A percentile compares a stretch with the other conserved stretches of the same genome.
These are phyloP conservation scores for Penicillium sp. DNA, from an alignment of 2,329 filamentous ascomycete species.

Conservation along the genomic window DNA sequence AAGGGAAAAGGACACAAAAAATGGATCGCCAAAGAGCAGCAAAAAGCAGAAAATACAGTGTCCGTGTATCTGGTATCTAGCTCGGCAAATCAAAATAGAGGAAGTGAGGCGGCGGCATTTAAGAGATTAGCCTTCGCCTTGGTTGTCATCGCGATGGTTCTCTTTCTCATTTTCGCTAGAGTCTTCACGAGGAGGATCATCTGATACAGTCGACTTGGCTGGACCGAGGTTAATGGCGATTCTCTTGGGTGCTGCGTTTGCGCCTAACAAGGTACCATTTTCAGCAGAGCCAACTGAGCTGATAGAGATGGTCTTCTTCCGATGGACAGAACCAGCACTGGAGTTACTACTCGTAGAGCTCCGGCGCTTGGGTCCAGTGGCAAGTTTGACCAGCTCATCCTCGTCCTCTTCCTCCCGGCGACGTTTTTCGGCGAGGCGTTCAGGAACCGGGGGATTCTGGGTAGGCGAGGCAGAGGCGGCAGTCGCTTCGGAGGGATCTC, in stretches of 20 bases:
- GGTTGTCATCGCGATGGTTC: slow-evolving; percentile 24
- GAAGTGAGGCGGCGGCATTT: neutral
- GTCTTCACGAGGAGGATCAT: slow-evolving; percentile 15
- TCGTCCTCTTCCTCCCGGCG: slow-evolving; percentile 83
- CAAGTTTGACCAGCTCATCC: slow-evolving; percentile 81
- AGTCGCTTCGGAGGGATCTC: slow-evolving; percentile 25
- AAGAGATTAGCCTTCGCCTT: slow-evolving; percentile 9
- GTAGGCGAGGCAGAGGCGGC: slow-evolving; percentile 22
- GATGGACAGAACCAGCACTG: slow-evolving; percentile 30
- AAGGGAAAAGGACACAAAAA: slow-evolving; percentile 7
- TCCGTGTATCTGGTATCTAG: slow-evolving; percentile 19
- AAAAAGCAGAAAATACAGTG: slow-evolving; percentile 8
- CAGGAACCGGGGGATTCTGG: slow-evolving; percentile 51
- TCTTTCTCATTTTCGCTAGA: slow-evolving; percentile 27
- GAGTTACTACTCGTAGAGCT: slow-evolving; percentile 40
- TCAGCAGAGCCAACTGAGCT: slow-evolving; percentile 24
- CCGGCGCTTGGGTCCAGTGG: slow-evolving; percentile 47
- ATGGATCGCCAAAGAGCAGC: slow-evolving; percentile 14
- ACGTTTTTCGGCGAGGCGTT: slow-evolving; percentile 81
- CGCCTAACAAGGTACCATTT: slow-evolving; percentile 20
- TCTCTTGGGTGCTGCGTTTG: slow-evolving; percentile 30
- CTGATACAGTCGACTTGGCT: slow-evolving; percentile 20
- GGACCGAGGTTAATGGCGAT: slow-evolving; percentile 40
- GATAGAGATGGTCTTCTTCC: slow-evolving; percentile 32
- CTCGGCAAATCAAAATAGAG: slow-evolving; percentile 9